Conservation (phyloP, 1,284 basidiomycete species). For the Melampsora larici-populina region DNA sequence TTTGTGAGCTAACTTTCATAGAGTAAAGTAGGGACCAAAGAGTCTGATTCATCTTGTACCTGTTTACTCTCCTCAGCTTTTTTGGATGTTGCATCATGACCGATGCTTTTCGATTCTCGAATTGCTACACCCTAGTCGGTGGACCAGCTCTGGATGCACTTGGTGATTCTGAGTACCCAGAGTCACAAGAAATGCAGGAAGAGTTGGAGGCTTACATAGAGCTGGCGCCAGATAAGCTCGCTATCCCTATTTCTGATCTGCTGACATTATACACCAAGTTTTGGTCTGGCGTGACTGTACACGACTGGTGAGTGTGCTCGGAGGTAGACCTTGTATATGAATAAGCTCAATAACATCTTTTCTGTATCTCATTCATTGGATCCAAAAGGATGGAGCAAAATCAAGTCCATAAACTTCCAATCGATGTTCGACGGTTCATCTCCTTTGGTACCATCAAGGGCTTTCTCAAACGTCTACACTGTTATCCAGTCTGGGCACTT, state of each 20-base stretch:
- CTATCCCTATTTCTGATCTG: slow-evolving; percentile 58
- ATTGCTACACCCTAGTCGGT: slow-evolving; percentile 28
- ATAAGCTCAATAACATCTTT: too few relatives aligned
- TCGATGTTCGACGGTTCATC: slow-evolving; percentile 90
- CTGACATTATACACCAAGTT: slow-evolving; percentile 80
- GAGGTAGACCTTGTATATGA: too few relatives aligned
- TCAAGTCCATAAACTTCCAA: slow-evolving; percentile 67
- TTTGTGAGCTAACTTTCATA: slow-evolving; percentile 5
- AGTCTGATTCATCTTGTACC: too few relatives aligned
- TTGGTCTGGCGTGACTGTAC: slow-evolving; percentile 76
- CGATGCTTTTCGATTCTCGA: slow-evolving; percentile 37
- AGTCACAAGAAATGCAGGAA: slow-evolving; percentile 31
- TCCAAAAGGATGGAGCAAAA: slow-evolving; percentile 64
- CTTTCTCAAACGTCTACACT: slow-evolving; percentile 84
- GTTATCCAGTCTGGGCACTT: slow-evolving; percentile 68
- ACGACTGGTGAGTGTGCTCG: slow-evolving; percentile 65
- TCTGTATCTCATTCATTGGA: background rate
- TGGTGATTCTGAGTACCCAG: slow-evolving; percentile 29
- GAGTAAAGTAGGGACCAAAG: too few relatives aligned
- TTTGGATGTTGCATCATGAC: slow-evolving; percentile 40
- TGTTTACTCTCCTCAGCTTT: slow-evolving; percentile 19
- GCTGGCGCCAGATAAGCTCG: slow-evolving; percentile 37
- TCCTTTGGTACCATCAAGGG: slow-evolving; percentile 99
- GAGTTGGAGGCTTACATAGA: slow-evolving; percentile 30
- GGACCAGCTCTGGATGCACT: slow-evolving; percentile 17